Conservation (phyloP, 352 stramenopile species). For the Phytophthora colocasiae region DNA sequence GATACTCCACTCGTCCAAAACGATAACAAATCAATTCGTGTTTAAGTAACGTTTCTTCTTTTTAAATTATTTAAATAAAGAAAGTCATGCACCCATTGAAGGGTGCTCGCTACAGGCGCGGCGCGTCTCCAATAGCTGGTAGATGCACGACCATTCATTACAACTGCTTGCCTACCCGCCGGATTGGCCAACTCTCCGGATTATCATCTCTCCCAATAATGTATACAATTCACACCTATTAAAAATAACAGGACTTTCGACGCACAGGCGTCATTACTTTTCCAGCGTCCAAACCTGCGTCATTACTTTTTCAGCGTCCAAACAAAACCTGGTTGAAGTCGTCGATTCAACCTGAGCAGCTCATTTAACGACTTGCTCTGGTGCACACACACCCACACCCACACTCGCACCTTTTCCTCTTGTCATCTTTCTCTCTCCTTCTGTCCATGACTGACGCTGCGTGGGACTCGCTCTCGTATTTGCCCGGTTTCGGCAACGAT, state of each 20-base stretch:
- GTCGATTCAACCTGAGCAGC: neutral
- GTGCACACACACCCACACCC: neutral
- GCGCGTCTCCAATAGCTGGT: too few species aligned
- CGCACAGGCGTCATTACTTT: neutral
- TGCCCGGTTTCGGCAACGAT: slow-evolving; percentile 93
- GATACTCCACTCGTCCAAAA: slow-evolving; percentile 9
- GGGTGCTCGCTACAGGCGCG: too few species aligned
- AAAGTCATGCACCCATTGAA: neutral
- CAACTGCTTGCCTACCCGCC: too few species aligned
- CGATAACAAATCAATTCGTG: too few species aligned
- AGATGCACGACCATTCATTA: too few species aligned
- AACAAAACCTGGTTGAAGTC: slow-evolving; percentile 23
- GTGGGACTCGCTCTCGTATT: slow-evolving; percentile 86
- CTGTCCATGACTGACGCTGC: slow-evolving; percentile 21
- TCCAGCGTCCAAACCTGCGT: slow-evolving; percentile 14
- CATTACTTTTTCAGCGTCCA: slow-evolving; percentile 8
- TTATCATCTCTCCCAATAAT: too few species aligned
- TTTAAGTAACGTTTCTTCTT: neutral
- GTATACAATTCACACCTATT: too few species aligned
- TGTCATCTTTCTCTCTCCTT: neutral
- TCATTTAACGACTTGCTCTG: slow-evolving; percentile 24
- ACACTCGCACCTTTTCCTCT: too few species aligned
- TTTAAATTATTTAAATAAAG: neutral
- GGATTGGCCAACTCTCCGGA: too few species aligned
- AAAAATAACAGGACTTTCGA: neutral